Evolutionary conservation across 2,329 filamentous ascomycete species (phyloP).

Genomic region (Trichoderma sp.): DNA sequence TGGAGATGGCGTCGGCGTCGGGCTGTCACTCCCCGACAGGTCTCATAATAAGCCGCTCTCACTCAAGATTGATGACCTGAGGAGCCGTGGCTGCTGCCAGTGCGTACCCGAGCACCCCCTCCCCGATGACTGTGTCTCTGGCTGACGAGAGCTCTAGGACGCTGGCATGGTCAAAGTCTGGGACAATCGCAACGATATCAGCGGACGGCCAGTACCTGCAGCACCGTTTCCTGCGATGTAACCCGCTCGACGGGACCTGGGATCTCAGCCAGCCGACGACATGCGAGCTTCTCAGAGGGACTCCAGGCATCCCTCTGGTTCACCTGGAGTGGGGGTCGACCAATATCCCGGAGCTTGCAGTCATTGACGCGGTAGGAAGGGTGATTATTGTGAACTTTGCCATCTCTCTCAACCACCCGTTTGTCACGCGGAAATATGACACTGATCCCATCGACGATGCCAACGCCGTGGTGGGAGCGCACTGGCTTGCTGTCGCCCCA

Average conservation of each 20-base stretch:
- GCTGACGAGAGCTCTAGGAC: slow-evolving; percentile 53
- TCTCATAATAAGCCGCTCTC: slow-evolving; percentile 61
- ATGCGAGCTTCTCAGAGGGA: slow-evolving; percentile 61
- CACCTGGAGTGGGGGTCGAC: slow-evolving; percentile 81
- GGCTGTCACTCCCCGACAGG: slow-evolving; percentile 54
- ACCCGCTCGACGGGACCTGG: slow-evolving; percentile 72
- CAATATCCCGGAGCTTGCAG: slow-evolving; percentile 75
- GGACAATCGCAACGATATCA: slow-evolving; percentile 80
- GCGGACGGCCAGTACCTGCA: slow-evolving; percentile 70
- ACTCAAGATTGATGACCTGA: slow-evolving; percentile 74
- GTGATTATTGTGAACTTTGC: slow-evolving; percentile 73
- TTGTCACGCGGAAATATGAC: slow-evolving; percentile 61
- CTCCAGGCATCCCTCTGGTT: slow-evolving; percentile 67
- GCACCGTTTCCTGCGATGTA: slow-evolving; percentile 70
- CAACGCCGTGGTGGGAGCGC: slow-evolving; percentile 76
- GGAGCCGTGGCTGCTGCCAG: slow-evolving; percentile 77
- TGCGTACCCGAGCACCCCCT: slow-evolving; percentile 48
- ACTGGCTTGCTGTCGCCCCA: slow-evolving; percentile 73
- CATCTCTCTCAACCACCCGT: slow-evolving; percentile 72
- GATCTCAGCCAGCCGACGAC: slow-evolving; percentile 70
- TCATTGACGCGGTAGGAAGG: slow-evolving; percentile 77
- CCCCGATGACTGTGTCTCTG: slow-evolving; percentile 4
- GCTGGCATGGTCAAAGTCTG: slow-evolving; percentile 84
- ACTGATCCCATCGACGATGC: slow-evolving; percentile 73
- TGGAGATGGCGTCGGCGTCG: slow-evolving; percentile 67